These are phyloP conservation scores for Moesziomyces globuligerus DNA, from an alignment of 1,284 basidiomycete genomes.

Conservation along the genomic window DNA sequence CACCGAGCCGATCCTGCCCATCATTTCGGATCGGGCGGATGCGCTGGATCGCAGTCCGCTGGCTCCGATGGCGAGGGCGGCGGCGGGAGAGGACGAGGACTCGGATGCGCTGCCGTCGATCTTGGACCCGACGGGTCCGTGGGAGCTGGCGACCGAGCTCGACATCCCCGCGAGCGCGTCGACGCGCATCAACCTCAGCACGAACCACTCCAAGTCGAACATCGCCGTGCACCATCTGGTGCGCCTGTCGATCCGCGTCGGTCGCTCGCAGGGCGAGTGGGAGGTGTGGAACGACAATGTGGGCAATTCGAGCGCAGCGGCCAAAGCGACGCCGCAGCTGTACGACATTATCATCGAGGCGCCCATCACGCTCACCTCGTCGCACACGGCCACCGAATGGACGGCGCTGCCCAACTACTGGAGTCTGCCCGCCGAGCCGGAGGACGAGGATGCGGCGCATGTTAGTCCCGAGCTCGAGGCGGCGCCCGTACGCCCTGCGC, in stretches of 20 bases:
- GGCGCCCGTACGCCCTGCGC: slow-evolving; percentile 16
- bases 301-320: slow-evolving; percentile 7
- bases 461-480: slow-evolving; percentile 9
- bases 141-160: slow-evolving; percentile 70
- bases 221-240: slow-evolving; percentile 82
- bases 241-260: slow-evolving; percentile 85
- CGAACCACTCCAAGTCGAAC: slow-evolving; percentile 82
- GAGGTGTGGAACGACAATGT: slow-evolving; percentile 9
- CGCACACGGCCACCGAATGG: slow-evolving; percentile 62
- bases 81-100: slow-evolving; percentile 45
- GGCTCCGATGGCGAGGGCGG: slow-evolving; percentile 59
- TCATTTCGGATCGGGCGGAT: slow-evolving; percentile 71
- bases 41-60: slow-evolving; percentile 70
- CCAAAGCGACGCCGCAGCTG: slow-evolving; percentile 29
- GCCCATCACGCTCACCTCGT: slow-evolving; percentile 72
- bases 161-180: slow-evolving; percentile 61
- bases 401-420: slow-evolving; percentile 61
- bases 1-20: slow-evolving; percentile 75
- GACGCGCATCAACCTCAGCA: slow-evolving; percentile 78
- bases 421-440: slow-evolving; percentile 38
- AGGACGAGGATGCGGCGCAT: slow-evolving; percentile 3
- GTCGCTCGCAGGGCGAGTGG: slow-evolving; percentile 68
- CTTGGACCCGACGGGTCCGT: slow-evolving; percentile 72
- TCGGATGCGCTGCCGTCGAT: slow-evolving; percentile 61
- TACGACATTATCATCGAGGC: slow-evolving; percentile 91